Base-by-base conservation (phyloP, 2,329 filamentous ascomycete species). In the Cladosporium sphaerospermum region DNA sequence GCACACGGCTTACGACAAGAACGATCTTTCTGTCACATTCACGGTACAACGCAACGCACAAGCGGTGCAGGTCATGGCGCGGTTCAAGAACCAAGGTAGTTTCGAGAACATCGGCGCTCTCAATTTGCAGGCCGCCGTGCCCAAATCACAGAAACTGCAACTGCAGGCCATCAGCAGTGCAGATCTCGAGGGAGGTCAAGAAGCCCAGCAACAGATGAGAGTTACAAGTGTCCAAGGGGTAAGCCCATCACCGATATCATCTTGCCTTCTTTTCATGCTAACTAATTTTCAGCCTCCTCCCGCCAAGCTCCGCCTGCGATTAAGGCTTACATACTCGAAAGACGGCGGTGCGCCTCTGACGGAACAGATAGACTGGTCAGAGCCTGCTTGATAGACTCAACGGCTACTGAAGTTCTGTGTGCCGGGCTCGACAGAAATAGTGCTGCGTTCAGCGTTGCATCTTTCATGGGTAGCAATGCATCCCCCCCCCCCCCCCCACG, bases 311-410 rank as follows among this genome's bases (percentile, higher is more conserved):
- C 83, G 92, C 57, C 76, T 99, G 62, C 84, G 93, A 66, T 75
- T 99, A 65, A 90, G 90, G 72, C 82, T 99, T 64, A 84, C 82
- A 54, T 97, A 90, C 69, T 75, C 81, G 33, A 86, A 87, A 69
- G 82, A 86, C 54, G 80, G 81, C 54, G 81, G 77, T 19, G 83
- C 83, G 49, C 80, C 85, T 57, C 78, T 95, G 14, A 86, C 86
- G 67, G 93, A 99, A 66, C 91, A 97, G 73, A 90, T 97, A 54
- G 95, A 96, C 74, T 99, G 93, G 93, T 85, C 88, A 31, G 93
- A 99, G 72, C 85, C 89, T 52, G 61, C 66, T 45, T 73, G 50
- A 53, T 44, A 9, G 11, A 8, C n/a, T 14, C n/a, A n/a, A 39
- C 8, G 13, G 13, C 4, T 11, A 14, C 36, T 11, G 48, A 37